These are phyloP conservation scores for Acer saccharum DNA, from an alignment of 345 rosid genomes.

Conservation along the genomic window DNA sequence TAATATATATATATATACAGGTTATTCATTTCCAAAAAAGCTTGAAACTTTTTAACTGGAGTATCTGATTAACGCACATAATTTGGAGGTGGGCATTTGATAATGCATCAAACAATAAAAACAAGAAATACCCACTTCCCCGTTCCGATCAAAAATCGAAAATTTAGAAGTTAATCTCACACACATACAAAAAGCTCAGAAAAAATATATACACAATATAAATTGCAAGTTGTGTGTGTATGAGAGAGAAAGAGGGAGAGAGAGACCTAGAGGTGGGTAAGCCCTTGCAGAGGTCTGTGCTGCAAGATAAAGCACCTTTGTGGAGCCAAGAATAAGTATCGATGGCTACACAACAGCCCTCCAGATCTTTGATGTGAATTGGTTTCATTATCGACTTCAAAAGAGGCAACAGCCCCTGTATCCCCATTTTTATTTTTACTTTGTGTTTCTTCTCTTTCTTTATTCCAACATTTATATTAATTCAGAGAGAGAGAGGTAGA, in stretches of 20 bases:
- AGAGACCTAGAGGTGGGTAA: constrained; percentile 58
- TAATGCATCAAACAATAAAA: background rate
- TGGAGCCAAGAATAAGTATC: constrained; percentile 98
- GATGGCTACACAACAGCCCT: constrained; percentile 79
- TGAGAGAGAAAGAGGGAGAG: too few relatives aligned
- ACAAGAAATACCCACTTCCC: constrained; percentile 13
- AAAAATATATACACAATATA: too few relatives aligned
- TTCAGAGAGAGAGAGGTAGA: background rate
- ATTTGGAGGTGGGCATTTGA: background rate
- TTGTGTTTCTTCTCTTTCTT: background rate
- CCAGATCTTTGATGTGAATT: constrained; percentile 67
- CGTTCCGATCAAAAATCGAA: constrained; percentile 1
- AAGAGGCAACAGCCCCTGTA: constrained; percentile 85
- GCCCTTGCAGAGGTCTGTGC: constrained; percentile 71
- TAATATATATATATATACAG: too few relatives aligned
- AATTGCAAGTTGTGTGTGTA: too few relatives aligned
- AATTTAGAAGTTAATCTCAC: background rate
- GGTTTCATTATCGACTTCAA: constrained; percentile 85
- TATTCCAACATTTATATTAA: background rate
- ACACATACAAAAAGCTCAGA: background rate
- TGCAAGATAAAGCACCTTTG: constrained; percentile 73
- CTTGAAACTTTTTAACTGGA: background rate
- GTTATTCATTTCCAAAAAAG: background rate
- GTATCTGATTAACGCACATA: background rate
- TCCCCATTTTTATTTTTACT: constrained; percentile 48